Conservation (phyloP, 2,329 filamentous ascomycete genomes). For the Neocucurbitaria cava region DNA sequence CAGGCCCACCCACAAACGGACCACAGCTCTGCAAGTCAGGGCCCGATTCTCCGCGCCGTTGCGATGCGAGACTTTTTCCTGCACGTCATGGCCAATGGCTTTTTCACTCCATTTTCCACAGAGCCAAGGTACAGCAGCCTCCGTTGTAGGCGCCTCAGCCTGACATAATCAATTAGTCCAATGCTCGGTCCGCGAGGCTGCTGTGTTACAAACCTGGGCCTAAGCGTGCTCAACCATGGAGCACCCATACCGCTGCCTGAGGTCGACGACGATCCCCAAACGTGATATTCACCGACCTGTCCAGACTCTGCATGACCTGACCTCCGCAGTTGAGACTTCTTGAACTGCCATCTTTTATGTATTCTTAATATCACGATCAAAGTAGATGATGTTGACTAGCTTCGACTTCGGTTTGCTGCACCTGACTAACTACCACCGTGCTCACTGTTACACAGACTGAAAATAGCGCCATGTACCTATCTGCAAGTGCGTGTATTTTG, state of each 20-base stretch:
- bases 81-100: neutral
- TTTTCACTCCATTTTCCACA: neutral
- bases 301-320: neutral
- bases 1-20: no score
- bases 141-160: neutral
- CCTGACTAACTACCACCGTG: neutral
- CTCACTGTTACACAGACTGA: neutral
- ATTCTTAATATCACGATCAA: neutral
- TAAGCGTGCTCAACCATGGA: neutral
- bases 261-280: neutral
- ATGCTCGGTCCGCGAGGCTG: neutral
- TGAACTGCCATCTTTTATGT: no score
- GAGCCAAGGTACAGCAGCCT: no score
- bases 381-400: neutral
- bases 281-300: neutral
- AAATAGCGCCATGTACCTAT: neutral
- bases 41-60: neutral
- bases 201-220: neutral
- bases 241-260: neutral
- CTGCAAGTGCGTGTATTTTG: neutral
- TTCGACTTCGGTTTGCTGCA: neutral
- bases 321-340: neutral
- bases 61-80: neutral
- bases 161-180: conserved; percentile 6
- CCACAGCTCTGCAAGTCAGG: conserved; percentile 17